Base-by-base conservation (phyloP, 306 rosid species). In the Lathyrus aphaca region DNA sequence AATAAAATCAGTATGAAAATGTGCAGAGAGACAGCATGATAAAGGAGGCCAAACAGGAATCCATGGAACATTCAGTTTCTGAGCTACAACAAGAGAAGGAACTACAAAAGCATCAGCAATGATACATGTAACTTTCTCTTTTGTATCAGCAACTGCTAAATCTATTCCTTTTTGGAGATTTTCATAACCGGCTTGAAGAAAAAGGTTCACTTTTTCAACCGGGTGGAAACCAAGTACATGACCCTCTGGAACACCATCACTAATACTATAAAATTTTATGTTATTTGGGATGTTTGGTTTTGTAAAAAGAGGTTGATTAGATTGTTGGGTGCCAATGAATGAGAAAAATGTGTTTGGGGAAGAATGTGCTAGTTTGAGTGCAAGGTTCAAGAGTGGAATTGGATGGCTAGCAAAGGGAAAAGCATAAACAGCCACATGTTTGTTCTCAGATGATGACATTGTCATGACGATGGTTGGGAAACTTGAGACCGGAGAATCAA, bases 371-470 rank as follows among this genome's bases (percentile, higher is more conserved):
- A 86, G 64, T 27, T 46, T 76, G 18, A 78, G 40, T 9, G 79
- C 54, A 2, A 83, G 71, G 64, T 50, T 83, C 1, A 83, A 70
- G 7, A 71, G 45, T 4, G 74, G 42, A 13, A 21, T 10, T 1
- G 88, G 64, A 44, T 81, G 88, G 81, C 81, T 63, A 3, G 65
- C 79, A 3, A 81, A 79, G 6, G 88, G 91, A 59, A 83, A 86
- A 11, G 30, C 74, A 14, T 83, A 74, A 1, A 79, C 76, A 2
- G 73, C 84, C 0, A 83, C 78, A 54, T 76, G 80, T 51, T 69
- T 69, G 12, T 50, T 49, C 64, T 38, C 49, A 10, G 29, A 16
- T 19, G 0, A 4, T 15, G 64, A 23, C 4, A 11, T 49, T 27
- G 37, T 8, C 69, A 68, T 75, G 0, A 5, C 13, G 18, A 9